Percentiles rank a stretch among this genome's conserved stretches.
Conservation (phyloP, 345 rosid species). For the Chamaenerion angustifolium region DNA sequence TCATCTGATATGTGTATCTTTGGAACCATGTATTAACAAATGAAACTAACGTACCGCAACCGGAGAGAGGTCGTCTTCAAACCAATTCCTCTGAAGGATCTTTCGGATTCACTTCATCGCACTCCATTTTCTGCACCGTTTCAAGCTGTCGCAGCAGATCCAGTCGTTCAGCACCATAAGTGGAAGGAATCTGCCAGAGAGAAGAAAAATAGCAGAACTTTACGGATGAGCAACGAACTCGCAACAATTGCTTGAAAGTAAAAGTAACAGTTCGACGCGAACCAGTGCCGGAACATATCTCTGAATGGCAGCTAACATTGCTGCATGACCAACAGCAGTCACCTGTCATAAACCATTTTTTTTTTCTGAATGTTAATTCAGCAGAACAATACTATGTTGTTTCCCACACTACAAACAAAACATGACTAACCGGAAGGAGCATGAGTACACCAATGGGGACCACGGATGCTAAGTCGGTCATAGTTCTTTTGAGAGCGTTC, state of each 20-base stretch:
- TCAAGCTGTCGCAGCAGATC: conserved; percentile 85
- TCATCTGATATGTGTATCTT: too few species aligned
- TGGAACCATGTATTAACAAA: too few species aligned
- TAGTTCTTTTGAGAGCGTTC: conserved; percentile 64
- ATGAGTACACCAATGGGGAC: conserved; percentile 83
- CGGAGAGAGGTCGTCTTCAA: conserved; percentile 17
- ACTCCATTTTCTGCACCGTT: conserved; percentile 63
- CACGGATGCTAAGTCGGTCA: conserved; percentile 85
- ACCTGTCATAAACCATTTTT: conserved; percentile 32
- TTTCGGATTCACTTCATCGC: conserved; percentile 33
- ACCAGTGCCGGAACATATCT: conserved; percentile 84
- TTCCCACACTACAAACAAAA: not conserved
- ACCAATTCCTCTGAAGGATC: conserved; percentile 32
- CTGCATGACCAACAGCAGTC: conserved; percentile 96
- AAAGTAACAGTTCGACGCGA: conserved; percentile 1
- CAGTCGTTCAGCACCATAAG: conserved; percentile 86
- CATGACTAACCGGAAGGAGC: conserved; percentile 83
- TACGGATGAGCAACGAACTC: not conserved
- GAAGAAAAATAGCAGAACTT: not conserved
- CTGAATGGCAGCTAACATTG: conserved; percentile 92
- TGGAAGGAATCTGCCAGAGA: conserved; percentile 69
- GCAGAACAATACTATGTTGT: not conserved
- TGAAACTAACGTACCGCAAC: conserved; percentile 10
- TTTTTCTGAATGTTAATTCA: not conserved
- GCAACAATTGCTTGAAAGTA: not conserved